phyloP scores from a whole-genome alignment of 1,284 basidiomycete genomes.

The Boletus semigastroideus region DNA sequence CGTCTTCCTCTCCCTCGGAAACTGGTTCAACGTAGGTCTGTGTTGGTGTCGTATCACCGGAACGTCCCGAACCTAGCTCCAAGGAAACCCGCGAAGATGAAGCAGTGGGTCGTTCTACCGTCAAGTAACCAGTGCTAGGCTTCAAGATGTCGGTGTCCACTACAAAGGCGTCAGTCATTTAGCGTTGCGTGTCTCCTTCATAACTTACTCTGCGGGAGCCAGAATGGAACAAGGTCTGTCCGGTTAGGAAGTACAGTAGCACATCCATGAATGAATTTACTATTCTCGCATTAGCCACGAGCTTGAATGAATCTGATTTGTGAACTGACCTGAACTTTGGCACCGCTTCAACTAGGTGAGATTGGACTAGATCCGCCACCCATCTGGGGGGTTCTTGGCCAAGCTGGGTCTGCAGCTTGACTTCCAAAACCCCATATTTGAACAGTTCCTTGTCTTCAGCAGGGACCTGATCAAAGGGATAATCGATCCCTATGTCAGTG shows the following conservation, averaged over 20 bases:
- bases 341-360: conserved; percentile 91
- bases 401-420: conserved; percentile 95
- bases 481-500: conserved; percentile 91
- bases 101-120: conserved; percentile 72
- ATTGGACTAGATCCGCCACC: conserved; percentile 94
- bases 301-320: not conserved
- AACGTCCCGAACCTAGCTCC: conserved; percentile 34
- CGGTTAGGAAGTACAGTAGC: conserved; percentile 90
- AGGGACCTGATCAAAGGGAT: conserved; percentile 81
- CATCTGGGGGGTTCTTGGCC: conserved; percentile 96
- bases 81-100: conserved; percentile 47
- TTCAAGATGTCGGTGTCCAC: conserved; percentile 95
- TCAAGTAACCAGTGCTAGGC: conserved; percentile 74
- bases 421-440: conserved; percentile 93
- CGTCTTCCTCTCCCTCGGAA: conserved; percentile 90
- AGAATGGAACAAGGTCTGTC: conserved; percentile 98
- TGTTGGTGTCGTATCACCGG: conserved; percentile 54
- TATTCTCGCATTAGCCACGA: conserved; percentile 16
- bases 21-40: conserved; percentile 78
- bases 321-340: conserved; percentile 77
- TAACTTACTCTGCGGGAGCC: conserved; percentile 90
- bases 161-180: conserved; percentile 30
- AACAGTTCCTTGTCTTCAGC: conserved; percentile 89
- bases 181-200: not conserved
- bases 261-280: conserved; percentile 98